Evolutionary conservation across 2,329 filamentous ascomycete genomes (phyloP), one percentile per base, ranked within the genome.

Genomic region (Botryosphaeria agaves): DNA sequence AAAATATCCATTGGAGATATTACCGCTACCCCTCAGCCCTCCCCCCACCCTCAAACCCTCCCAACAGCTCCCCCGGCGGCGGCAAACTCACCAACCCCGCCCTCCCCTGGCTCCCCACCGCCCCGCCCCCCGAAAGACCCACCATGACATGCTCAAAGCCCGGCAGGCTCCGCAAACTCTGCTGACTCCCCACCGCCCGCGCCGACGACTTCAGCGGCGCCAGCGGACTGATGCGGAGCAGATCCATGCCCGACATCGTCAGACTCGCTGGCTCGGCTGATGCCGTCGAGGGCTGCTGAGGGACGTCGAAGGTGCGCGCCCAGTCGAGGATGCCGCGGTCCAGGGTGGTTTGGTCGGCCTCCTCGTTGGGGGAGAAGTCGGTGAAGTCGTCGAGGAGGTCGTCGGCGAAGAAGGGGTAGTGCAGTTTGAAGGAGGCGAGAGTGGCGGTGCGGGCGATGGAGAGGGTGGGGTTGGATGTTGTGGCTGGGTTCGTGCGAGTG

Each of bases 261-360:
- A 11, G 9, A 23, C 21, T 23, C 9, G 21, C 4, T 12, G 21
- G 21, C 21, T 23, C 9, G 21, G 21, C 12, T 9, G 12, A 23
- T 4, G 3, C 9, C 9, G 9, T 23, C 4, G 21, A 23, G 21
- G 21, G 12, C 21, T 11, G 21, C 21, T 9, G 21, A 12, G 21
- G 21, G 7, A 23, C 9, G 21, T 23, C 12, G 4, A n/a, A n/a
- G n/a, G 21, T 23, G 21, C 12, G 9, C 4, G 41, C 44, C 45
- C 45, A 52, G 29, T 51, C 47, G 14, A 53, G 33, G 24, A 53
- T 53, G 15, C 43, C 42, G 12, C 49, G 41, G 30, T 52, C 48
- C 9, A 53, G 41, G 3, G 44, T 43, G 16, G 51, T 46, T 3
- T 37, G 46, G 18, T 42, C 45, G n/a, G 29, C 32, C 5, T 9